These are phyloP conservation scores for Melanogaster broomeanus DNA, from an alignment of 768 basidiomycete species.

Conservation along the genomic window DNA sequence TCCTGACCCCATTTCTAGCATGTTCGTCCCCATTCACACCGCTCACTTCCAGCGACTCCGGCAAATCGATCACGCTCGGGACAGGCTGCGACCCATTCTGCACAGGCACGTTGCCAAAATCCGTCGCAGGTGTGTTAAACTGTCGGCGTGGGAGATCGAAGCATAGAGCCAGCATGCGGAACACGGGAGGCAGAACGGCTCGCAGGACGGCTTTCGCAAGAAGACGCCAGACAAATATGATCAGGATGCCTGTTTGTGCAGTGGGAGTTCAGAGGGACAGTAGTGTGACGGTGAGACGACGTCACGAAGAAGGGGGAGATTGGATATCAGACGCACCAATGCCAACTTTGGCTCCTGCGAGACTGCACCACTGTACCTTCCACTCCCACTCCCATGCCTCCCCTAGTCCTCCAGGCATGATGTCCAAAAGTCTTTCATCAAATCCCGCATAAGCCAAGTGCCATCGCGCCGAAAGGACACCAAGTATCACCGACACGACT, in stretches of 20 bases:
- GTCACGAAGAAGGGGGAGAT: not conserved
- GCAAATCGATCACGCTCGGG: slow-evolving; percentile 85
- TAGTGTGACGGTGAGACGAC: not conserved
- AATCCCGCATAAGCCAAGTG: slow-evolving; percentile 43
- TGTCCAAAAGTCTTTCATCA: slow-evolving; percentile 32
- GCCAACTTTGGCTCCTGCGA: slow-evolving; percentile 41
- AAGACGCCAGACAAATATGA: slow-evolving; percentile 88
- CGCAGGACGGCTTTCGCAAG: slow-evolving; percentile 79
- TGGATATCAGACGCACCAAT: slow-evolving; percentile 34
- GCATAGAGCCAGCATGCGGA: slow-evolving; percentile 69
- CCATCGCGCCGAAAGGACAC: slow-evolving; percentile 74
- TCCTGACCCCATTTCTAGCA: slow-evolving; percentile 32
- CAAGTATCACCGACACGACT: slow-evolving; percentile 81
- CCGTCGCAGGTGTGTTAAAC: slow-evolving; percentile 90
- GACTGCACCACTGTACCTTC: slow-evolving; percentile 35
- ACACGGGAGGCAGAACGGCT: slow-evolving; percentile 76
- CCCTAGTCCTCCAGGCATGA: slow-evolving; percentile 63
- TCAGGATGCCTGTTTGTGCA: slow-evolving; percentile 55
- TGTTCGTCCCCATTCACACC: slow-evolving; percentile 46
- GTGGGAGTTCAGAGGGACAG: not conserved
- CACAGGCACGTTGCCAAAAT: slow-evolving; percentile 71
- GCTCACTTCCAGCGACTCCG: slow-evolving; percentile 41
- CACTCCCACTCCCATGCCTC: slow-evolving; percentile 36
- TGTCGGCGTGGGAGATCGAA: slow-evolving; percentile 79
- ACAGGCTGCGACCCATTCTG: slow-evolving; percentile 66